These are phyloP conservation scores for Blastobotrys arbuscula DNA, from an alignment of 1,139 yeast species.

Conservation along the genomic window DNA sequence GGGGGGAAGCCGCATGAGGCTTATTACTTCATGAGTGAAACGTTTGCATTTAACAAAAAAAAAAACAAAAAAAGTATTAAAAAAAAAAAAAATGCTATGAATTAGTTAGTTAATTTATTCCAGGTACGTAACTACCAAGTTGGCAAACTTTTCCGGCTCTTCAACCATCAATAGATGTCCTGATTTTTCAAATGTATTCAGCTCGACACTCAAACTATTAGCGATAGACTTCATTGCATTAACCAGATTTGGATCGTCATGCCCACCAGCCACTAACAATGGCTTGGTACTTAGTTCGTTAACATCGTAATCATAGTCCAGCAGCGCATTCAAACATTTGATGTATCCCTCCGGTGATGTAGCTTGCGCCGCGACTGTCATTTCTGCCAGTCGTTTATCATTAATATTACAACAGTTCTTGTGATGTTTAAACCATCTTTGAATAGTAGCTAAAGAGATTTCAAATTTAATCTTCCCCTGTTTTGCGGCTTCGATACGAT, in stretches of 20 bases:
- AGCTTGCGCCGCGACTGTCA: not conserved
- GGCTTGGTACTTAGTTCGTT: not conserved
- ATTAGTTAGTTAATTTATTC: too few relatives aligned
- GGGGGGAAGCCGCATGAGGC: too few relatives aligned
- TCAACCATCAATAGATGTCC: constrained; percentile 5
- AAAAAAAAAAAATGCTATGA: too few relatives aligned
- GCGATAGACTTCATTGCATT: not conserved
- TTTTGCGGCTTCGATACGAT: constrained; percentile 2
- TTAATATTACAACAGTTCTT: not conserved
- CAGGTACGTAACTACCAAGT: not conserved
- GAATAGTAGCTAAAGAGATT: constrained; percentile 2
- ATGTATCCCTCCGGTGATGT: not conserved
- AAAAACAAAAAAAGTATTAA: too few relatives aligned
- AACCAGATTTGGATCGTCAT: not conserved
- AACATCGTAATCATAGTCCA: not conserved
- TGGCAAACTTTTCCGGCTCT: not conserved
- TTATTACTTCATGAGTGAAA: too few relatives aligned
- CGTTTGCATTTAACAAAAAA: too few relatives aligned
- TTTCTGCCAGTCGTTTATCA: not conserved
- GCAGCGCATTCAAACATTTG: not conserved
- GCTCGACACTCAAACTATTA: not conserved
- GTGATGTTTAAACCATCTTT: constrained; percentile 6
- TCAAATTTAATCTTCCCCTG: not conserved
- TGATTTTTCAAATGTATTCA: not conserved
- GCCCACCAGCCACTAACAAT: not conserved